Conservation (phyloP, 768 basidiomycete genomes). For the Lepiota venenata region DNA sequence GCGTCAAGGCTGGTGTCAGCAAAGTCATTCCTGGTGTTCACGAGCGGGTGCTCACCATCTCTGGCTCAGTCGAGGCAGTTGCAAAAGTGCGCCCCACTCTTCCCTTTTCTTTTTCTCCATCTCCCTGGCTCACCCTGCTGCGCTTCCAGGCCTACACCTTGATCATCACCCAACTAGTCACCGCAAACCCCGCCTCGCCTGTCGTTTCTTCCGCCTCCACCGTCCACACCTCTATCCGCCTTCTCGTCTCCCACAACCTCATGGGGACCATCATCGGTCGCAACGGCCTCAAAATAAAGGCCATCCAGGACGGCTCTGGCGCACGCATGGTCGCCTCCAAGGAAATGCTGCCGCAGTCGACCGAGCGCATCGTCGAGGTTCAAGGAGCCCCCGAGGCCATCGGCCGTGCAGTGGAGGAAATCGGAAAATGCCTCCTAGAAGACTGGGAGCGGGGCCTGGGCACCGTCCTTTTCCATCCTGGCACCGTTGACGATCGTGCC, state of each 20-base stretch:
- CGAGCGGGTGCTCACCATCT: slow-evolving; percentile 95
- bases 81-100: slow-evolving; percentile 61
- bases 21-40: slow-evolving; percentile 98
- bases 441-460: slow-evolving; percentile 95
- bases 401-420: slow-evolving; percentile 91
- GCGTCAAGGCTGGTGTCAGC: slow-evolving; percentile 98
- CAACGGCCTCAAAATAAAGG: slow-evolving; percentile 95
- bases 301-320: slow-evolving; percentile 94
- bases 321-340: slow-evolving; percentile 99
- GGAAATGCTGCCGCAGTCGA: slow-evolving; percentile 99
- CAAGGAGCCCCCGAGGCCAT: slow-evolving; percentile 93
- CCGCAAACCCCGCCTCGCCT: slow-evolving; percentile 74
- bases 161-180: slow-evolving; percentile 88
- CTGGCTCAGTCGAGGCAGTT: slow-evolving; percentile 88
- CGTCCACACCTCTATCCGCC: slow-evolving; percentile 86
- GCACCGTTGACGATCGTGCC: slow-evolving; percentile 71
- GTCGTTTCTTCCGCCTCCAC: slow-evolving; percentile 66
- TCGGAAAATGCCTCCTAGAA: slow-evolving; percentile 91
- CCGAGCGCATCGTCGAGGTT: slow-evolving; percentile 97
- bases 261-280: slow-evolving; percentile 99
- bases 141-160: slow-evolving; percentile 81
- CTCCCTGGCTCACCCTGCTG: slow-evolving; percentile 14
- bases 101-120: slow-evolving; percentile 10
- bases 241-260: slow-evolving; percentile 97
- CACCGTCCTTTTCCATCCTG: slow-evolving; percentile 95